phyloP scores from a whole-genome alignment of 306 rosid species.

The Begonia loranthoides region DNA sequence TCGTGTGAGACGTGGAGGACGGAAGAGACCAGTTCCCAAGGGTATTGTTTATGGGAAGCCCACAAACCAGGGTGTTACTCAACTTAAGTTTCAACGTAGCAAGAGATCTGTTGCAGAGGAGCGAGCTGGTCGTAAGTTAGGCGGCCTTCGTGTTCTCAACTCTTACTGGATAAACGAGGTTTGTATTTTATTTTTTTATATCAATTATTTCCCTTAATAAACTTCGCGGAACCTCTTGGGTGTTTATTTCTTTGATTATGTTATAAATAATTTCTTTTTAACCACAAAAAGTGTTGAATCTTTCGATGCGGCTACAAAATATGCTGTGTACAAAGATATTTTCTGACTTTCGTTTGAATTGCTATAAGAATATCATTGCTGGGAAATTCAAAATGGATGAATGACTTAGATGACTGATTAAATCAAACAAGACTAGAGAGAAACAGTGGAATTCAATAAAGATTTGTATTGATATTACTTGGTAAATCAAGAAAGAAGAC shows the following conservation, averaged over 20 bases:
- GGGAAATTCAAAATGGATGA: too few species aligned
- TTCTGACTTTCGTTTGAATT: too few species aligned
- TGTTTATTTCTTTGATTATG: neutral
- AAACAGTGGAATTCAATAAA: too few species aligned
- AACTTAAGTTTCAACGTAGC: constrained; percentile 18
- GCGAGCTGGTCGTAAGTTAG: constrained; percentile 11
- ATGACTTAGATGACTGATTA: too few species aligned
- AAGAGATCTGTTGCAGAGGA: constrained; percentile 19
- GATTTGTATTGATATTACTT: too few species aligned
- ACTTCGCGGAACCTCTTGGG: neutral
- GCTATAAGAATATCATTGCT: too few species aligned
- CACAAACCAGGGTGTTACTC: constrained; percentile 17
- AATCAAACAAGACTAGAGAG: too few species aligned
- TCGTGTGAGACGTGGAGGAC: constrained; percentile 10
- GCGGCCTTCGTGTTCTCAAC: constrained; percentile 11
- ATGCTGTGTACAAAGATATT: too few species aligned
- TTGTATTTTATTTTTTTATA: neutral
- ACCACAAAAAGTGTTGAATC: too few species aligned
- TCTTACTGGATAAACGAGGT: constrained; percentile 20
- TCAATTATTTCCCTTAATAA: neutral
- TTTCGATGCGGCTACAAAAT: too few species aligned
- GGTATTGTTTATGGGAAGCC: constrained; percentile 15
- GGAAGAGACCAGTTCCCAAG: constrained; percentile 13
- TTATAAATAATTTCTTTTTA: too few species aligned
- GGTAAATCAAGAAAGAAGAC: too few species aligned